Evolutionary conservation across 2,329 filamentous ascomycete species (phyloP).

Genomic region (Teratosphaeria epicoccoides): DNA sequence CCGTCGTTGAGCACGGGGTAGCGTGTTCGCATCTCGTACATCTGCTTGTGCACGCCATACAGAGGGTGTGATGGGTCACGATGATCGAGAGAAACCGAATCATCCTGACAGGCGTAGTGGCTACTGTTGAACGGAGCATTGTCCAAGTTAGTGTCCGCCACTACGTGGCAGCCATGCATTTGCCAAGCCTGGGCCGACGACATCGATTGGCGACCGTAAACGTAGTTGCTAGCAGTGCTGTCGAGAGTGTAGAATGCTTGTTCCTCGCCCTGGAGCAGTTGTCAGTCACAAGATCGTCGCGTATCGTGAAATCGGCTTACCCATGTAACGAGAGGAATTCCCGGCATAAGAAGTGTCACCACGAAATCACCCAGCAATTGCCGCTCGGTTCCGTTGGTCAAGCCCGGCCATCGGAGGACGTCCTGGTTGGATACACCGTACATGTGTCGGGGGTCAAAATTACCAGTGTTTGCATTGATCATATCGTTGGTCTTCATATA

Average conservation of each 20-base stretch:
- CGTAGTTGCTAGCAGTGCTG: constrained; percentile 53
- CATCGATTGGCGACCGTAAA: constrained; percentile 56
- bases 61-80: constrained; percentile 52
- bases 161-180: constrained; percentile 52
- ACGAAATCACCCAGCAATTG: constrained; percentile 50
- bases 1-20: constrained; percentile 52
- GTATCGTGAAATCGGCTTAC: background rate
- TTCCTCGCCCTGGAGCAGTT: constrained; percentile 42
- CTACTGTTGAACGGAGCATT: constrained; percentile 47
- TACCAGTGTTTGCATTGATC: constrained; percentile 48
- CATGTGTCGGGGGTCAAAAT: constrained; percentile 55
- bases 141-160: constrained; percentile 47
- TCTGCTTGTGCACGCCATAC: constrained; percentile 50
- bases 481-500: constrained; percentile 51
- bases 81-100: constrained; percentile 48
- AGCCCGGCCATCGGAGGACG: constrained; percentile 53
- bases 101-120: constrained; percentile 46
- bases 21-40: constrained; percentile 49
- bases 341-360: constrained; percentile 49
- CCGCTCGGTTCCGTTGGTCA: constrained; percentile 46
- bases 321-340: constrained; percentile 51
- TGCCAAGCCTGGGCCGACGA: constrained; percentile 52
- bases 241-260: constrained; percentile 55
- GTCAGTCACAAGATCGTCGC: background rate
- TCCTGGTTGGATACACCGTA: constrained; percentile 57